Percentiles rank a stretch among this genome's conserved stretches.
Conservation (phyloP, 2,329 filamentous ascomycete genomes). For the Penicillium brevicompactum region DNA sequence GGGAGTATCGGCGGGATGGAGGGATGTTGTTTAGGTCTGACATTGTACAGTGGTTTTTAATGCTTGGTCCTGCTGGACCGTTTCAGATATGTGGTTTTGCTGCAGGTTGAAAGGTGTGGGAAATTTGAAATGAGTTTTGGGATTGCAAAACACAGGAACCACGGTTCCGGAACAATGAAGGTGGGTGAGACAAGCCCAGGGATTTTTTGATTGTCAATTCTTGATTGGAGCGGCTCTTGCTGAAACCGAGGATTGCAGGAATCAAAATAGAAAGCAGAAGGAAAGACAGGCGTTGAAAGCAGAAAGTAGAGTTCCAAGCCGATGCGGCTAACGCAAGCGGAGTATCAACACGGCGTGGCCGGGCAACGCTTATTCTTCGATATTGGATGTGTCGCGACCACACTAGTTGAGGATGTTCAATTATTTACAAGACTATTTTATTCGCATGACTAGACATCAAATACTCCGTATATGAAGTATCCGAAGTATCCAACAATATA, state of each 20-base stretch:
- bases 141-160: not conserved
- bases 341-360: conserved; percentile 16
- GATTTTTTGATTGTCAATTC: too few species aligned
- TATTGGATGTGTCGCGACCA: not conserved
- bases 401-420: not conserved
- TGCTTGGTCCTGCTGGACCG: not conserved
- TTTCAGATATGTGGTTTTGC: not conserved
- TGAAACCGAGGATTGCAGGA: not conserved
- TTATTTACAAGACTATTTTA: not conserved
- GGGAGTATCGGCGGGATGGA: conserved; percentile 25
- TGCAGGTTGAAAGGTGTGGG: not conserved
- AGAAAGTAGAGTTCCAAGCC: not conserved
- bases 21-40: conserved; percentile 12
- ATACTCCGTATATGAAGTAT: too few species aligned
- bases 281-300: not conserved
- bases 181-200: conserved; percentile 1
- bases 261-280: not conserved
- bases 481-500: too few species aligned
- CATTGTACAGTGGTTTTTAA: not conserved
- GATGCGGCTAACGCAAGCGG: conserved; percentile 1
- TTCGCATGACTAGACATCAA: too few species aligned
- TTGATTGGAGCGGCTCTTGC: not conserved
- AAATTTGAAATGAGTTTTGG: not conserved
- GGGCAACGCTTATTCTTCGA: conserved; percentile 14
- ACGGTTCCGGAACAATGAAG: conserved; percentile 1